Evolutionary conservation across 495 filamentous ascomycete species (phyloP).

Genomic region (Paragyromitra xinjiangensis): DNA sequence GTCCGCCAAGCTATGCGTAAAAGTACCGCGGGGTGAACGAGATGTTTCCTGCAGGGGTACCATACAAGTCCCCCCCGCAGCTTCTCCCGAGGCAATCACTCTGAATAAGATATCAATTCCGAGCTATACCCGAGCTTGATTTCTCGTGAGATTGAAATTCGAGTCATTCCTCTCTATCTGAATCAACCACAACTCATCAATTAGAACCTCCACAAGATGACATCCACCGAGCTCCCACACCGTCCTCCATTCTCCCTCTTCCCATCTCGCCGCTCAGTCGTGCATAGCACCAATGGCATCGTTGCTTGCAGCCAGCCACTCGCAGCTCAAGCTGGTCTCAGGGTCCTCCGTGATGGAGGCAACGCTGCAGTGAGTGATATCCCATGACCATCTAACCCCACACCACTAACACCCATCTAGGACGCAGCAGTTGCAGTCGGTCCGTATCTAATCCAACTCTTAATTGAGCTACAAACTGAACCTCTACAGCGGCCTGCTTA

Average conservation of each 20-base stretch:
- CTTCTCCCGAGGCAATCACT: background rate
- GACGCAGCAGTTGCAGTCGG: slow-evolving; percentile 92
- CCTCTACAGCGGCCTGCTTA: slow-evolving; percentile 70
- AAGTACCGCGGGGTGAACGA: background rate
- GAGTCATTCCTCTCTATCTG: background rate
- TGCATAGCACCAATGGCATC: slow-evolving; percentile 93
- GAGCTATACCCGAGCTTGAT: background rate
- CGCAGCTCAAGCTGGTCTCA: slow-evolving; percentile 85
- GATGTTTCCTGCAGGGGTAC: background rate
- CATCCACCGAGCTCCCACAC: background rate
- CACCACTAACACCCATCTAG: slow-evolving; percentile 60
- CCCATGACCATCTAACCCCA: background rate
- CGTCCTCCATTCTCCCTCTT: slow-evolving; percentile 67
- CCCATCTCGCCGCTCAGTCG: slow-evolving; percentile 85
- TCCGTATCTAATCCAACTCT: slow-evolving; percentile 49
- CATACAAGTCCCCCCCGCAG: background rate
- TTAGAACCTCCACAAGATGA: background rate
- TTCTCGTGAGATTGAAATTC: background rate
- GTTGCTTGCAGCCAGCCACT: slow-evolving; percentile 91
- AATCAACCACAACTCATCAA: background rate
- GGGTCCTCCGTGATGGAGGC: slow-evolving; percentile 82
- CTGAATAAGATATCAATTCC: background rate
- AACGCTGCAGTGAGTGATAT: slow-evolving; percentile 81
- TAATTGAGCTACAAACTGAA: background rate
- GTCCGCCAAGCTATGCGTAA: background rate